Base-by-base conservation (phyloP, 441 rosid genomes). In the Flueggea neowawraea region DNA sequence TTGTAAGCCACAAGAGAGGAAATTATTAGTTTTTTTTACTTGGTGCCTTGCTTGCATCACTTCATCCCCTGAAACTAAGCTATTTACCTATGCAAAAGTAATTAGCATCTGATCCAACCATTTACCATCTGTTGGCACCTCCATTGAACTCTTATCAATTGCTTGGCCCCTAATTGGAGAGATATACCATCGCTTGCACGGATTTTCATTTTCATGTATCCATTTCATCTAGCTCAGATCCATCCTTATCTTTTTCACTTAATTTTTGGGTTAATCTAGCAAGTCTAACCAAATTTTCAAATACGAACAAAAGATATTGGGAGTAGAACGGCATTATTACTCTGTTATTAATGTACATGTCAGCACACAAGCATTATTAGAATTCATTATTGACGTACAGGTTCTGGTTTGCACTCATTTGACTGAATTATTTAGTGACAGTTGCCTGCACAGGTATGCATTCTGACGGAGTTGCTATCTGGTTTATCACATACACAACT, bases 351-450 rank as follows among this genome's bases (percentile, higher is more conserved):
- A 36, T 36, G 4, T 36, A 36, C 41, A 36, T 36, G 7, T 36
- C 41, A 36, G 41, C 9, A 36, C 41, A 1, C 41, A 36, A 8
- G 41, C 41, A 36, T 36, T 36, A 36, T 36, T 22, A 36, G 41
- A 36, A 2, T 36, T 47, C n/a, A 14, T 47, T 14, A 47, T 47
- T 47, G 14, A 47, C 36, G 72, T 74, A 62, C 80, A 91, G 99
- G 95, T 87, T 80, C 78, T 94, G 64, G 79, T 86, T 53, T 89
- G 94, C 78, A 94, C 97, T 72, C 99, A 94, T 73, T 73, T 94
- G 88, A 83, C 89, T 6, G 96, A 94, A 73, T 73, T 94, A 64
- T 83, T 91, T 58, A 74, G 74, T 63, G 90, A 85, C 71, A 79
- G 76, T 72, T 91, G 79, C 85, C 73, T 91, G 63, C 92, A n/a